Base-by-base conservation (phyloP, 371 early-diverging fungal species). In the Lichtheimia ornata region DNA sequence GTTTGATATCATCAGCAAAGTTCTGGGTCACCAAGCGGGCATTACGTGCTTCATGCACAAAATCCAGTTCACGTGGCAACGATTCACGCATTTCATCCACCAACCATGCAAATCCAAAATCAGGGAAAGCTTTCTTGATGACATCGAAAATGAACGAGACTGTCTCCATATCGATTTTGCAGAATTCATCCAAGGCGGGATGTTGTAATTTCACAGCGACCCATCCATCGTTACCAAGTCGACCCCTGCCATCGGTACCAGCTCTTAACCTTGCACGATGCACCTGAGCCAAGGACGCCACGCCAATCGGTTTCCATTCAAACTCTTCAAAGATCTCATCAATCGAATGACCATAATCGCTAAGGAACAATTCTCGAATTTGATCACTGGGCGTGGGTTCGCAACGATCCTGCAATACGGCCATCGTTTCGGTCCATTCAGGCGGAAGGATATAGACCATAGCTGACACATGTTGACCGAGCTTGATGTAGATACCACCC, bases 151-250 rank as follows among this genome's bases (percentile, higher is more conserved):
- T 72, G 3, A 81, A 77, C 0, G 85, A 76, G 3, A 89, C 87
- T 0, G 94, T 88, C 5, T 83, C 79, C 63, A 95, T 88, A 65
- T 97, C 98, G n/a, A 95, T 82, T 20, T 82, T 76, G 52, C 90
- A 84, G 65, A 89, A 89, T 30, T 85, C 82, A 20, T 90, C 83
- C 15, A 97, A 72, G 40, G 82, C 76, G 0, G 93, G 94, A 63
- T 97, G 97, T 69, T 97, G 98, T 18, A 96, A 73, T 72, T 97
- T 97, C 69, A 97, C 91, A 1, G 97, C 98, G 2, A 96, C 96
- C 70, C 71, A 68, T 4, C 57, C 25, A n/a, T 58, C 71, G 35
- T 80, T 82, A 6, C 72, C 64, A 9, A 79, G 87, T 12, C 52
- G 35, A 4, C 58, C 25, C 12, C 47, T 53, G 6, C 65, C 56